Percentiles rank a stretch among this genome's conserved stretches.
These are phyloP conservation scores for Leccinum olivaceopallidum DNA, from an alignment of 768 basidiomycete genomes.

Conservation along the genomic window DNA sequence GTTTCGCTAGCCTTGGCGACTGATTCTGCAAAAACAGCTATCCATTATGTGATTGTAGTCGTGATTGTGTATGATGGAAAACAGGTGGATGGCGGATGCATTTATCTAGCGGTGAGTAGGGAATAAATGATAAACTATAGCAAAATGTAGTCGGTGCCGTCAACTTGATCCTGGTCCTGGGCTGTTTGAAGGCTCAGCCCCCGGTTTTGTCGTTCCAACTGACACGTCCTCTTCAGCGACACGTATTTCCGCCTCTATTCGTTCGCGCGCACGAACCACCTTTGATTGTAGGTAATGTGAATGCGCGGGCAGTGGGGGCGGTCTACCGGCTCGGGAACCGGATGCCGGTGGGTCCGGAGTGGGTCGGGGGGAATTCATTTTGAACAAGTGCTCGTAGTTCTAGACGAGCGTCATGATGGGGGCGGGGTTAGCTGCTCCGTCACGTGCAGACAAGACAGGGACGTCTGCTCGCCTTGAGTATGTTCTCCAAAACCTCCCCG, in stretches of 20 bases:
- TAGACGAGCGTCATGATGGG: constrained; percentile 33
- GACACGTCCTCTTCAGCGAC: constrained; percentile 26
- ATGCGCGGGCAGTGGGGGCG: constrained; percentile 46
- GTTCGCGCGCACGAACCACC: constrained; percentile 91
- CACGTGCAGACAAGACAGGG: neutral
- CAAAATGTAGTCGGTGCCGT: constrained; percentile 9
- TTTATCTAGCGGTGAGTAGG: constrained; percentile 23
- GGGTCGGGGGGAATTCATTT: constrained; percentile 78
- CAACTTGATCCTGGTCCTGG: constrained; percentile 25
- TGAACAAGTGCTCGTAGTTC: constrained; percentile 94
- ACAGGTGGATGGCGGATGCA: constrained; percentile 19
- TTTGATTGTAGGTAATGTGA: constrained; percentile 97
- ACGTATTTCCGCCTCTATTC: constrained; percentile 85
- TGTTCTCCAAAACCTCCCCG: constrained; percentile 63
- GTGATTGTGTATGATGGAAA: constrained; percentile 17
- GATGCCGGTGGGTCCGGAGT: constrained; percentile 47
- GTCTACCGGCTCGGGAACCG: constrained; percentile 40
- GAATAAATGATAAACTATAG: constrained; percentile 18
- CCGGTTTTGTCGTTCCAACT: constrained; percentile 19
- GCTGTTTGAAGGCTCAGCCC: constrained; percentile 17
- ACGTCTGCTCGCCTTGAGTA: constrained; percentile 61
- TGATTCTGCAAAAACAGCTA: neutral
- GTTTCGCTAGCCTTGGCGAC: neutral
- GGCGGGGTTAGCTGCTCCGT: neutral
- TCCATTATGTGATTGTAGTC: constrained; percentile 15